Conservation (phyloP, 768 basidiomycete genomes). For the Peribolospora baueri region DNA sequence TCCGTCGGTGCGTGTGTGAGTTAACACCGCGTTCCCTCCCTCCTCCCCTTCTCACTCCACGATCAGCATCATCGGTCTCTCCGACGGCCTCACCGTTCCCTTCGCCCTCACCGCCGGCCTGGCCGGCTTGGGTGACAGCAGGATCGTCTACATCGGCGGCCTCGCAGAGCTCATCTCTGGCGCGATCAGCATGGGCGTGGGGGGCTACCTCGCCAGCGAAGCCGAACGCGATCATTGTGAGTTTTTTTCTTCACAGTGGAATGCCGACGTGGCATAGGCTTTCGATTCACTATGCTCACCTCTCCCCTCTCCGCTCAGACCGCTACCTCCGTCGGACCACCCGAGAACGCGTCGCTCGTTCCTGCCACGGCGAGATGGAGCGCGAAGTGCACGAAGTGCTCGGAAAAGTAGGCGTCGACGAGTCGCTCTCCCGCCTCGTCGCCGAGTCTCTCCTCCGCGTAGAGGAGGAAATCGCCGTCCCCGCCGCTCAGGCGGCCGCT, state of each 20-base stretch:
- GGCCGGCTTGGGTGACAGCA: constrained; percentile 65
- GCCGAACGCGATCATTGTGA: constrained; percentile 78
- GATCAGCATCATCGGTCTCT: constrained; percentile 59
- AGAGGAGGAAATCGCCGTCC: constrained; percentile 28
- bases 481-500: constrained; percentile 7
- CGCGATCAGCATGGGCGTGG: constrained; percentile 93
- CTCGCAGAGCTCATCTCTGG: constrained; percentile 90
- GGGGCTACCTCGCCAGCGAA: constrained; percentile 90
- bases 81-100: constrained; percentile 71
- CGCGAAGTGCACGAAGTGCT: constrained; percentile 74
- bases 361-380: constrained; percentile 87
- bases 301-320: neutral
- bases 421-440: constrained; percentile 50
- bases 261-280: too few species aligned
- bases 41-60: neutral
- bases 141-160: constrained; percentile 79
- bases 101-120: constrained; percentile 77
- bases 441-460: constrained; percentile 38
- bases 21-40: neutral
- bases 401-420: constrained; percentile 70
- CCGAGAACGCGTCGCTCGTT: constrained; percentile 54
- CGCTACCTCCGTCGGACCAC: constrained; percentile 54
- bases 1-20: constrained; percentile 4
- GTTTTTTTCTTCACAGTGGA: neutral
- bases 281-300: neutral